A percentile compares a stretch with the other conserved stretches of the same genome.
phyloP scores from a whole-genome alignment of 75 land plant species.

The Pinus albicaulis region DNA sequence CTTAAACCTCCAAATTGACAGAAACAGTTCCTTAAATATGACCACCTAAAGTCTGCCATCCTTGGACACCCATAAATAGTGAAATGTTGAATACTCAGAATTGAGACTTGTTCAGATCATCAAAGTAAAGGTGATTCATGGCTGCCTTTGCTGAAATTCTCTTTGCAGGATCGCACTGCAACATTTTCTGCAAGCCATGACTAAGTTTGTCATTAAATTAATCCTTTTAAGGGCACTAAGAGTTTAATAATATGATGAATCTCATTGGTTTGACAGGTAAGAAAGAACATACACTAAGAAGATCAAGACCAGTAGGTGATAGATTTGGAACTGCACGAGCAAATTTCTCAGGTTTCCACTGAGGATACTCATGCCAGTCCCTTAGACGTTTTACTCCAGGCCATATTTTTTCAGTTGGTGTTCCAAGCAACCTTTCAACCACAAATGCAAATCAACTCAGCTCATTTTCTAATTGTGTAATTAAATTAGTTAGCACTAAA shows the following conservation, averaged over 20 bases:
- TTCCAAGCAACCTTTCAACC: constrained; percentile 76
- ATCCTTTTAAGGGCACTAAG: neutral
- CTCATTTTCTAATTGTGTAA: neutral
- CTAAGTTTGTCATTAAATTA: neutral
- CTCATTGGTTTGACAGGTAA: neutral
- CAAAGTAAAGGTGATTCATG: constrained; percentile 72
- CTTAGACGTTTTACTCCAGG: constrained; percentile 82
- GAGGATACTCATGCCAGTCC: constrained; percentile 98
- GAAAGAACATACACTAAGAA: constrained; percentile 44
- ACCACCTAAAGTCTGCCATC: neutral
- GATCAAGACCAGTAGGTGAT: constrained; percentile 59
- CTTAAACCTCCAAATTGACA: neutral
- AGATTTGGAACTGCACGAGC: constrained; percentile 73
- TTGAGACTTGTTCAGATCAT: constrained; percentile 68
- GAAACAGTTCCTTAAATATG: neutral
- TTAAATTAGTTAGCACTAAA: neutral
- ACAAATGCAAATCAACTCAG: neutral
- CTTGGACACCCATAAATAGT: neutral
- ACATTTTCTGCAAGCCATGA: constrained; percentile 52
- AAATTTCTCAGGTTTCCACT: constrained; percentile 78
- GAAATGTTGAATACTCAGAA: constrained; percentile 30
- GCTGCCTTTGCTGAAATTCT: constrained; percentile 80
- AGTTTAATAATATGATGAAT: neutral
- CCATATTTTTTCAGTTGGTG: constrained; percentile 89
- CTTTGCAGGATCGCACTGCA: constrained; percentile 61